Conservation (phyloP, 306 rosid genomes). For the Pachyrhizus erosus region DNA sequence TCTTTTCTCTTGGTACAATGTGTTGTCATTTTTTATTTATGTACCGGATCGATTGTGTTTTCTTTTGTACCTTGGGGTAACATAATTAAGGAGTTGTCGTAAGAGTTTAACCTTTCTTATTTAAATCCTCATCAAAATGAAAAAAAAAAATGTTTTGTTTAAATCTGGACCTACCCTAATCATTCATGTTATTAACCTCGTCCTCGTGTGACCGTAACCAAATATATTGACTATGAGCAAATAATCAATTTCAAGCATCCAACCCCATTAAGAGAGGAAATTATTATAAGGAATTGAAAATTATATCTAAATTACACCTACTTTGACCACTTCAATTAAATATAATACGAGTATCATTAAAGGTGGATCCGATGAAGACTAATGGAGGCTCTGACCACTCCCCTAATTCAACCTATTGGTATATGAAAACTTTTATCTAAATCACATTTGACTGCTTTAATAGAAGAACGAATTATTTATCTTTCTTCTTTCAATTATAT, state of each 20-base stretch:
- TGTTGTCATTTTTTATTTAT: neutral
- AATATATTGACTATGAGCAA: neutral
- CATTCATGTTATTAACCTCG: neutral
- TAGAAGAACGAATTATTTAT: neutral
- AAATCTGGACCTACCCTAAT: constrained; percentile 3
- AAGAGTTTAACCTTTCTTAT: constrained; percentile 12
- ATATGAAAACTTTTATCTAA: neutral
- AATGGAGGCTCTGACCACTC: constrained; percentile 2
- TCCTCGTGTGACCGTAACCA: neutral
- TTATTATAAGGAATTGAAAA: constrained; percentile 26
- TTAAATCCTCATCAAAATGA: neutral
- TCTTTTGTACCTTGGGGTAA: constrained; percentile 1
- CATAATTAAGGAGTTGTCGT: constrained; percentile 23
- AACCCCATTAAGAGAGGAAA: constrained; percentile 10
- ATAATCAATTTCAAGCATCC: constrained; percentile 33
- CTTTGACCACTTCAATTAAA: constrained; percentile 39
- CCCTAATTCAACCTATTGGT: neutral
- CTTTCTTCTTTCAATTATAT: neutral
- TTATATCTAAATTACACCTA: neutral
- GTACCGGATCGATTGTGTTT: neutral
- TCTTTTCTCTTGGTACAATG: constrained; percentile 13
- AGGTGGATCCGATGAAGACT: constrained; percentile 10
- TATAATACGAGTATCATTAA: constrained; percentile 17
- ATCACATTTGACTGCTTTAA: neutral
- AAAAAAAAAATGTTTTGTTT: neutral